Evolutionary conservation across 768 basidiomycete species (phyloP), one percentile per base, ranked within the genome.

Genomic region (Suillus cothurnatus): DNA sequence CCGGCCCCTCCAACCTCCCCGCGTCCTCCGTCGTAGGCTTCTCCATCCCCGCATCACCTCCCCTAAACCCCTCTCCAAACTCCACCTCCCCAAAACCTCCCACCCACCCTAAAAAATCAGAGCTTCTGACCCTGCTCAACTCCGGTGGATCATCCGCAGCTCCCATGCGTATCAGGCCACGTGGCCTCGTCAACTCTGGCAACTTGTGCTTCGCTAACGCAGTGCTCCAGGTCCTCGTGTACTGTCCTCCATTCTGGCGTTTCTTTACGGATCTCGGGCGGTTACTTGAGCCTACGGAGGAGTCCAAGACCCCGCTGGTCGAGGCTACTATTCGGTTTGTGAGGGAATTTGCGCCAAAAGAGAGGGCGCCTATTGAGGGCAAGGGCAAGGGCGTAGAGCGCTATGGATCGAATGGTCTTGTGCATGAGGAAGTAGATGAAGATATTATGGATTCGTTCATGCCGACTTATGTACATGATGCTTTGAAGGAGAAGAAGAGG

Each of bases 151-250:
- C 74, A 6, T 67, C 68, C 4, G 71, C 68, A 1, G 62, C 69
- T 12, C 8, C 31, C 43, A 64, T 74, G 41, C 77, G 75, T 57
- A 85, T 93, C 39, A 80, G 82, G 8, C 87, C 93, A 0, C 83
- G 96, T 17, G 97, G 97, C 6, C 79, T 99, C 58, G 83, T 99
- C 69, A 99, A 99, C 77, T 91, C 87, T 3, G 96, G 97, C 0
- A 99, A 99, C 77, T 90, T 98, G 89, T 99, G 97, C 75, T 99
- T 98, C 73, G 95, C 95, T 34, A 99, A 98, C 71, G 88, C 95
- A 0, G 92, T 98, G 28, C 80, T 99, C 36, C 97, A 99, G 79
- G 87, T 92, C 2, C 82, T 99, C 34, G 85, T 96, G 1, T 97
- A 95, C 76, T 94, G 91, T 70, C 84, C 86, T n/a, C 93, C 92